Conservation (phyloP, 139 green algal species). For the Closterium sp. region DNA sequence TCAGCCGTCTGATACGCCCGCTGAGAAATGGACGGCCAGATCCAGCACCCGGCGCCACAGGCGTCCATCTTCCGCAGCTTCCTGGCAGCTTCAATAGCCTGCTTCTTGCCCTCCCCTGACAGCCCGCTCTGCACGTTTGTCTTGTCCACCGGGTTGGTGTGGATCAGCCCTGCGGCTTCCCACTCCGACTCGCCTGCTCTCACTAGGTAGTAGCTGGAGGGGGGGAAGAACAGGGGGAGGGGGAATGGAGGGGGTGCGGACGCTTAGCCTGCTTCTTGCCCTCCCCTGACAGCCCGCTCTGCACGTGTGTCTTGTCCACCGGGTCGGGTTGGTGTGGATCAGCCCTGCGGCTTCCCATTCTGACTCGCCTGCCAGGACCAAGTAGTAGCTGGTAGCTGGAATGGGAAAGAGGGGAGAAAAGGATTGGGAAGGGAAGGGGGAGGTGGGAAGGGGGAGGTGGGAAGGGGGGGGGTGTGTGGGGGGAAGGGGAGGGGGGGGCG, state of each 20-base stretch:
- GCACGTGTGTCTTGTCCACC: conserved; percentile 34
- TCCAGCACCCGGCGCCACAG: conserved; percentile 31
- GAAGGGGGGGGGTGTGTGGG: not conserved
- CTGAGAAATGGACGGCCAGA: conserved; percentile 51
- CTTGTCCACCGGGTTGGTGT: conserved; percentile 46
- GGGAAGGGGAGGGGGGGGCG: not conserved
- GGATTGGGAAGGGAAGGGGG: not conserved
- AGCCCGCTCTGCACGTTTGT: conserved; percentile 33
- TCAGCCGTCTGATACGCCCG: conserved; percentile 49
- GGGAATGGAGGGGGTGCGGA: not conserved
- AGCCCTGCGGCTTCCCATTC: conserved; percentile 4
- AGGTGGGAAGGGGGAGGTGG: not conserved
- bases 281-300: not conserved
- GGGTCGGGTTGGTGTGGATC: conserved; percentile 41
- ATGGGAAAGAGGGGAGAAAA: not conserved
- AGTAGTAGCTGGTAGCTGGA: conserved; percentile 10
- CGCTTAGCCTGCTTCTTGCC: not conserved
- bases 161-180: conserved; percentile 1
- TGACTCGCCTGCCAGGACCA: conserved; percentile 31
- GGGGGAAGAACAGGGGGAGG: no score
- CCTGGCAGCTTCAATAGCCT: conserved; percentile 9
- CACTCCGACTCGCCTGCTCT: conserved; percentile 22
- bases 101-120: not conserved
- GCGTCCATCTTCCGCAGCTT: conserved; percentile 5
- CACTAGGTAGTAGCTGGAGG: conserved; percentile 27